Evolutionary conservation across 2,329 filamentous ascomycete genomes (phyloP).

Genomic region (Massarina eburnea): DNA sequence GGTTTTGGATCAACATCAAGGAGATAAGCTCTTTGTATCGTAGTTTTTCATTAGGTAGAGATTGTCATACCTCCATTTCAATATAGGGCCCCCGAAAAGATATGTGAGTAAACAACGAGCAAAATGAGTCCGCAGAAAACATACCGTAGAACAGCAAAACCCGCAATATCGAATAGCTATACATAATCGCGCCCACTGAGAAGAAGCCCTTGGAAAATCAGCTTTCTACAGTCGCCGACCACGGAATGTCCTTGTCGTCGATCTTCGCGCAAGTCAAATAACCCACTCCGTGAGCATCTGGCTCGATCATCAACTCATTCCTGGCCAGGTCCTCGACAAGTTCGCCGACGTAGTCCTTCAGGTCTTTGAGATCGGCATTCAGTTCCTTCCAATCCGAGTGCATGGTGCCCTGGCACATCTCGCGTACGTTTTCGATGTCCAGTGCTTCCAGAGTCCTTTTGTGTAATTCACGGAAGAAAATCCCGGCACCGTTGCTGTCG

Average conservation of each 20-base stretch:
- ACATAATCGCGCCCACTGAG: too few species aligned
- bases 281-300: constrained; percentile 26
- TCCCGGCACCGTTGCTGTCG: constrained; percentile 7
- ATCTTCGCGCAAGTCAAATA: constrained; percentile 42
- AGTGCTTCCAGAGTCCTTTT: constrained; percentile 33
- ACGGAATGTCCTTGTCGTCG: constrained; percentile 28
- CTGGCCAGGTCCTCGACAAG: constrained; percentile 16
- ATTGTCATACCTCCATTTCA: constrained; percentile 30
- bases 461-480: constrained; percentile 29
- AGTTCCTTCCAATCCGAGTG: constrained; percentile 18
- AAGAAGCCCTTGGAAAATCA: too few species aligned
- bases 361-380: constrained; percentile 20
- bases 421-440: constrained; percentile 22
- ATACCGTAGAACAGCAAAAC: too few species aligned
- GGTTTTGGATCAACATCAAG: constrained; percentile 69
- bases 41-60: constrained; percentile 21
- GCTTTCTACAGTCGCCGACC: constrained; percentile 14
- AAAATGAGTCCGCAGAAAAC: not conserved
- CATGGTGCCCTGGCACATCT: constrained; percentile 16
- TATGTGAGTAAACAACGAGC: not conserved
- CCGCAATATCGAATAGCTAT: too few species aligned
- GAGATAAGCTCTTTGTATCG: constrained; percentile 21
- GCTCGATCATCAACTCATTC: constrained; percentile 31
- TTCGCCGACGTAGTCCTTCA: constrained; percentile 28
- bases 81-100: not conserved